Evolutionary conservation across 225 moss, liverwort and hornwort genomes (phyloP).

Genomic region (Marchantia polymorpha): DNA sequence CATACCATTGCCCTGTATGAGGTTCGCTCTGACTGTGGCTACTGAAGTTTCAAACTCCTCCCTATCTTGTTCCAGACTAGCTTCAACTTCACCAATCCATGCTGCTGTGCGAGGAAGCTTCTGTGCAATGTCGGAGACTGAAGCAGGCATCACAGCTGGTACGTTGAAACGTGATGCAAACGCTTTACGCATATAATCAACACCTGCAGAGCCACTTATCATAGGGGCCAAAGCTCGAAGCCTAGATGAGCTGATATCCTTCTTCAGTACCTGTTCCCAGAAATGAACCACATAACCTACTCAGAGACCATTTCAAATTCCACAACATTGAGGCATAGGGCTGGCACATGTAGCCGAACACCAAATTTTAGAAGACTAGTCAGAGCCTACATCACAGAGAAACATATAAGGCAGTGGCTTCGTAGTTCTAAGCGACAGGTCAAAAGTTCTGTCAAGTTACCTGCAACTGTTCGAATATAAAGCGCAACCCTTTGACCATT

Average conservation of each 20-base stretch:
- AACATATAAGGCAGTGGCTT: neutral
- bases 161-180: constrained; percentile 67
- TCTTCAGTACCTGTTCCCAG: constrained; percentile 66
- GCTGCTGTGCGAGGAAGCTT: constrained; percentile 62
- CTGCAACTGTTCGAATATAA: constrained; percentile 92
- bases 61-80: constrained; percentile 60
- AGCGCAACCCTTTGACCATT: constrained; percentile 86
- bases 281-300: neutral
- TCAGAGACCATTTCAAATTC: neutral
- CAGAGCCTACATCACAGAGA: neutral
- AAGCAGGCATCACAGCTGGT: constrained; percentile 28
- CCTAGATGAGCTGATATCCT: constrained; percentile 80
- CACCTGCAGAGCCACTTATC: constrained; percentile 78
- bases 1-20: constrained; percentile 24
- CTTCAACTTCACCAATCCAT: constrained; percentile 67
- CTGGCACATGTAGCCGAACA: neutral
- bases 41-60: constrained; percentile 61
- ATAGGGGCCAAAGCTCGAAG: constrained; percentile 77
- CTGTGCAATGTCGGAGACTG: constrained; percentile 45
- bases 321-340: no score
- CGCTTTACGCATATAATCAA: constrained; percentile 82
- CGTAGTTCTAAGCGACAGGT: neutral
- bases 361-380: no score
- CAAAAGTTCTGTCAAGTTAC: constrained; percentile 21
- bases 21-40: constrained; percentile 44